A percentile compares a stretch with the other conserved stretches of the same genome.
Evolutionary conservation across 2,329 filamentous ascomycete species (phyloP).

Genomic region (Botrytis galanthina): DNA sequence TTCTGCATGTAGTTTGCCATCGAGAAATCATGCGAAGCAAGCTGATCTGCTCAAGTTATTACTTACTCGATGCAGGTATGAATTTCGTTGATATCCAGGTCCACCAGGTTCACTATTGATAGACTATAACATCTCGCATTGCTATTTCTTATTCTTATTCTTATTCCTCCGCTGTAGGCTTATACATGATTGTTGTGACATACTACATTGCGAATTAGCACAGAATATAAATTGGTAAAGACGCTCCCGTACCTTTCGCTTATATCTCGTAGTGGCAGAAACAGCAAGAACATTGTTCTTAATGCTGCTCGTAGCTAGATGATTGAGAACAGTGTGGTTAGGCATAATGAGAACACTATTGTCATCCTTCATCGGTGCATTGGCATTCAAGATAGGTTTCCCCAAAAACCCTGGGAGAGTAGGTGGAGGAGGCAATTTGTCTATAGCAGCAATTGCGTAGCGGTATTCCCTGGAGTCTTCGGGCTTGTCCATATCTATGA

Average conservation of each 20-base stretch:
- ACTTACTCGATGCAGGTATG: conserved; percentile 1
- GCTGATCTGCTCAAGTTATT: conserved; percentile 4
- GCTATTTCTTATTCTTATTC: conserved; percentile 22
- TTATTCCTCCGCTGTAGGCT: conserved; percentile 62
- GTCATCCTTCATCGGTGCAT: conserved; percentile 92
- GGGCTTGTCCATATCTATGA: conserved; percentile 80
- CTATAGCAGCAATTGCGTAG: conserved; percentile 70
- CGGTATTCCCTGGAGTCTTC: conserved; percentile 75
- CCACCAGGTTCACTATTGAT: conserved; percentile 11
- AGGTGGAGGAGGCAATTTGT: conserved; percentile 79
- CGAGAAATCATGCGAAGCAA: conserved; percentile 9
- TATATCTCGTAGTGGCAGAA: conserved; percentile 95
- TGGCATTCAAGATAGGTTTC: conserved; percentile 91
- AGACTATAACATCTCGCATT: conserved; percentile 11
- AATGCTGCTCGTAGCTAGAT: conserved; percentile 95
- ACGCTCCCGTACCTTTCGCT: conserved; percentile 70
- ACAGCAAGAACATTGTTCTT: conserved; percentile 94
- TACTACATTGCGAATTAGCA: conserved; percentile 59
- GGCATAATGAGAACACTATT: conserved; percentile 96
- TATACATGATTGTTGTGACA: conserved; percentile 96
- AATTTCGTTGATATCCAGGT: conserved; percentile 17
- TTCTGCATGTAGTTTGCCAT: conserved; percentile 14
- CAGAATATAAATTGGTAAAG: neutral
- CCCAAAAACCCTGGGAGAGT: conserved; percentile 85
- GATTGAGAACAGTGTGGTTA: conserved; percentile 95